phyloP scores from a whole-genome alignment of 305 asterid species.

The Fraxinus nigra region DNA sequence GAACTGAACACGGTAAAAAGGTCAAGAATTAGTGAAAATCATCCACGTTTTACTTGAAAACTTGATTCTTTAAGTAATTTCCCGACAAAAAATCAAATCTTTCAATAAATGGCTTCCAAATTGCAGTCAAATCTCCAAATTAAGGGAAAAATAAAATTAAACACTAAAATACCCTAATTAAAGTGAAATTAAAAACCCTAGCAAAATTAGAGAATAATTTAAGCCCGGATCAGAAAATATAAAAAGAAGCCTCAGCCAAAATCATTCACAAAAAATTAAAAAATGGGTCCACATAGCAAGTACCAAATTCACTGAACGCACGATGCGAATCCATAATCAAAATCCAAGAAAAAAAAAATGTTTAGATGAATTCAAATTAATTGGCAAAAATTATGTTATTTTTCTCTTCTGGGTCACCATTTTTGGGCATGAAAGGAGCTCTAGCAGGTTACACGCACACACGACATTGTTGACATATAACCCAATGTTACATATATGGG shows the following conservation, averaged over 20 bases:
- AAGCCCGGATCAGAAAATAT: neutral
- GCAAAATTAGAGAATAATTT: constrained; percentile 16
- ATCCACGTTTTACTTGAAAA: constrained; percentile 14
- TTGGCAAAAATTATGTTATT: neutral
- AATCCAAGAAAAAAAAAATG: neutral
- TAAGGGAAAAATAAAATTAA: constrained; percentile 9
- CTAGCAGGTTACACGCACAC: constrained; percentile 36
- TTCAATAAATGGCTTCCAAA: constrained; percentile 17
- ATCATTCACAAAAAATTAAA: constrained; percentile 12
- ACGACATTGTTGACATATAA: constrained; percentile 31
- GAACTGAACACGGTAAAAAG: neutral
- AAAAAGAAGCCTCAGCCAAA: neutral
- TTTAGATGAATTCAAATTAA: neutral
- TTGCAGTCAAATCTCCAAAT: constrained; percentile 21
- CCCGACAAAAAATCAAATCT: constrained; percentile 14
- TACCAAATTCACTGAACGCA: neutral
- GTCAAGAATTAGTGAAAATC: constrained; percentile 4
- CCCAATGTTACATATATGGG: constrained; percentile 39
- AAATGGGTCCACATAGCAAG: constrained; percentile 24
- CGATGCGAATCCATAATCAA: constrained; percentile 25
- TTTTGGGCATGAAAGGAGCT: constrained; percentile 11
- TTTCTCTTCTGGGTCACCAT: constrained; percentile 19
- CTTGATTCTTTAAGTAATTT: neutral
- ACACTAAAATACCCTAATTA: constrained; percentile 24
- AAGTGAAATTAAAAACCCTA: constrained; percentile 16